Evolutionary conservation across 495 filamentous ascomycete genomes (phyloP), one percentile per base, ranked within the genome.

Genomic region (Thozetella sp.): DNA sequence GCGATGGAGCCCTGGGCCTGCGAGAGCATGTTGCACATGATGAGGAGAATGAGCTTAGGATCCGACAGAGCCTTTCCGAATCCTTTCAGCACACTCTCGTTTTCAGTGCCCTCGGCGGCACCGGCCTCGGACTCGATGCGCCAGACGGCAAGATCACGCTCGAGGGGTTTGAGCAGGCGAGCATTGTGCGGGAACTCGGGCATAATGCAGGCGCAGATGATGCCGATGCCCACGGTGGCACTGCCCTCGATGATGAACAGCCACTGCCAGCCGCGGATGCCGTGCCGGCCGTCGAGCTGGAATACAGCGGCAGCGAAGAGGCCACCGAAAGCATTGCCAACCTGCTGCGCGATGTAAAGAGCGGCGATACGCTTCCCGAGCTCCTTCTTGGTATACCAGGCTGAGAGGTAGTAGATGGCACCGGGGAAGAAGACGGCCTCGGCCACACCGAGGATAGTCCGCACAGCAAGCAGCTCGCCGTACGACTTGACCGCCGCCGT

Each of bases 121-220:
- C 92, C 13, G 72, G 65, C 22, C 82, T 84, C 51, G 94, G 75
- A 55, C 60, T 62, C 63, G 34, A 65, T 61, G 2, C 90, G 76
- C 2, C 83, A 76, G 25, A 88, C 67, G 0, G 91, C 89, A 1
- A 88, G 81, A n/a, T 77, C 76, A 19, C 86, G 80, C 57, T 93
- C 90, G 4, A 70, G 69, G 2, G 78, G 76, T 3, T 78, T 82
- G 25, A 93, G 77, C 62, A 93, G 92, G 1, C 54, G 80, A 4
- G 89, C 89, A 27, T 85, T 74, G 59, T 88, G 86, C 0, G 90
- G 90, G 64, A 92, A 93, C 60, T 93, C 89, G 59, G 85, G 81
- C 1, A 93, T 88, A 65, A 86, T 75, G 83, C 85, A 91, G 69
- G 88, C 88, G 6, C 81, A 87, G 2, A 76, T 72, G 1, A 89